These are phyloP conservation scores for Boletus tylopilopsis DNA, from an alignment of 768 basidiomycete genomes.

Conservation along the genomic window DNA sequence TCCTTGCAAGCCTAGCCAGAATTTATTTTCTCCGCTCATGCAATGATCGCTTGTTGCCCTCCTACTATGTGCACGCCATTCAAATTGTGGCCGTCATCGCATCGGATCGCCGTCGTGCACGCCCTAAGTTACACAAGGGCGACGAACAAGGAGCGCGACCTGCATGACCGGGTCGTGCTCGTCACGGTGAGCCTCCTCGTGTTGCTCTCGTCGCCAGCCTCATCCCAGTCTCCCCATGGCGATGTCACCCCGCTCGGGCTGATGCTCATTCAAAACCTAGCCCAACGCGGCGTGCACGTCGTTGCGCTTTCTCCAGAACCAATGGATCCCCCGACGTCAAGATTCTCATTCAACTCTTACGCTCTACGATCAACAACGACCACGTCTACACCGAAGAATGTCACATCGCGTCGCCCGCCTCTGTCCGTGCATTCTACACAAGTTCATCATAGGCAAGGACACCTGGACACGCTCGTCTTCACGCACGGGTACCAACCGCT, in stretches of 20 bases:
- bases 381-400: constrained; percentile 79
- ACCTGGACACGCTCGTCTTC: constrained; percentile 78
- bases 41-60: constrained; percentile 54
- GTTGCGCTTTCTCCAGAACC: constrained; percentile 68
- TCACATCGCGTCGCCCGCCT: constrained; percentile 60
- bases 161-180: constrained; percentile 68
- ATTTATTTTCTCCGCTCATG: too few species aligned
- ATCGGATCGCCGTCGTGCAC: constrained; percentile 47
- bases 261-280: constrained; percentile 61
- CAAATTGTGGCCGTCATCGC: constrained; percentile 41
- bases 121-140: constrained; percentile 64
- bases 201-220: constrained; percentile 37
- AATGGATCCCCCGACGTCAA: constrained; percentile 45
- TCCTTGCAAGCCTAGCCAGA: too few species aligned
- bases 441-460: constrained; percentile 63
- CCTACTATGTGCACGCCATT: constrained; percentile 54
- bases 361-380: constrained; percentile 67
- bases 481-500: constrained; percentile 69
- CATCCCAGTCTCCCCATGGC: too few species aligned
- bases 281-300: constrained; percentile 73
- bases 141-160: constrained; percentile 70
- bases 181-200: constrained; percentile 53
- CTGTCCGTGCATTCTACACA: constrained; percentile 66
- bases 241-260: constrained; percentile 72
- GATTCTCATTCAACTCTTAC: constrained; percentile 64